Base-by-base conservation (phyloP, 2,329 filamentous ascomycete species). In the Arthroderma sp. region DNA sequence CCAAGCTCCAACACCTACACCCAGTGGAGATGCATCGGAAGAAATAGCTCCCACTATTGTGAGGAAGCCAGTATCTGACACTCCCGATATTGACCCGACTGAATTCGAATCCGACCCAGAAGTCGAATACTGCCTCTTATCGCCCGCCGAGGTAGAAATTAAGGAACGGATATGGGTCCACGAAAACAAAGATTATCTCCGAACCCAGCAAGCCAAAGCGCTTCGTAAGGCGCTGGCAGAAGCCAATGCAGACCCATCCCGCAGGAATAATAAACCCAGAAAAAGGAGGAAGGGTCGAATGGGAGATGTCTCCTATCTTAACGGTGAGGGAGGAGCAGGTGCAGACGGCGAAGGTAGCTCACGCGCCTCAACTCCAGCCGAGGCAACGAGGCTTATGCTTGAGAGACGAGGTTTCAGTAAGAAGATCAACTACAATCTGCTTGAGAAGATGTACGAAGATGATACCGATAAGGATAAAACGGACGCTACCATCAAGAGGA, bases 111-210 rank as follows among this genome's bases (percentile, higher is more conserved):
- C 93, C 54, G 91, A 98, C 50, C 82, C 80, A 0, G 91, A 98
- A 62, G 86, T 98, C 4, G 68, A 74, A 48, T 83, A 83, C 54
- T 94, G 88, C 57, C 65, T 87, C 32, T 72, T 96, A 4, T 75
- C 74, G 0, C 75, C 80, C 1, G 75, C 78, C 3, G 88, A 96
- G 65, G 77, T 81, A 2, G 75, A 75, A 31, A 77, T 87, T 58
- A 96, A 95, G 62, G 88, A 95, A 62, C 78, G 80, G 48, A 84
- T 96, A 43, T 98, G 91, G 91, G 80, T 94, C 37, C 88, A 89
- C 48, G 81, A 88, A 59, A 96, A 98, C 63, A 87, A 91, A 60
- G 86, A 93, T 53, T 98, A 88, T 76, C 72, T 98, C 34, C 83
- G 89, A 6, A 76, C 80, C 40, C 83, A 93, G 58, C 87, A 95